A percentile compares a stretch with the other conserved stretches of the same genome.
Evolutionary conservation across 208 protist genomes (phyloP).

Genomic region (Herpetomonas samuelpessoai): DNA sequence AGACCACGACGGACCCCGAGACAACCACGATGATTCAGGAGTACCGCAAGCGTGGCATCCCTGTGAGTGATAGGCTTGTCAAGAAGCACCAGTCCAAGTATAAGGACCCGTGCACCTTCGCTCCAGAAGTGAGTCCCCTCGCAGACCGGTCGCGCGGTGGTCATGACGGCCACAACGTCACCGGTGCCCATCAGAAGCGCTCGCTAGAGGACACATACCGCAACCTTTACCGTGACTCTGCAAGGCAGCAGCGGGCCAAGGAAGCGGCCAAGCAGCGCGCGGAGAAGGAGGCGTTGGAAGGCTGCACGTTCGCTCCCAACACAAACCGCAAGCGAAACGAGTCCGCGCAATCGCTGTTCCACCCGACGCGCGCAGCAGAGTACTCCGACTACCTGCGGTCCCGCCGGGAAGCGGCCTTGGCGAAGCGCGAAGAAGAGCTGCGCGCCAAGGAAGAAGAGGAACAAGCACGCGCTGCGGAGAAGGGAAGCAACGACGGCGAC

Average conservation of each 20-base stretch:
- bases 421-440: constrained; percentile 24
- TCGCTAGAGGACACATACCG: constrained; percentile 11
- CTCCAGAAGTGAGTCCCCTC: constrained; percentile 42
- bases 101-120: constrained; percentile 70
- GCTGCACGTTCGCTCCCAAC: constrained; percentile 37
- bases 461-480: neutral
- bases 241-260: constrained; percentile 15
- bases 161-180: no score
- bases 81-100: constrained; percentile 65
- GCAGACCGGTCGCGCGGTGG: constrained; percentile 16
- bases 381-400: constrained; percentile 36
- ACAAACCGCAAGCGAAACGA: constrained; percentile 40
- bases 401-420: constrained; percentile 21
- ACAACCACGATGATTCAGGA: constrained; percentile 25
- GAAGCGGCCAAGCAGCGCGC: constrained; percentile 31
- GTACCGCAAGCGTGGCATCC: constrained; percentile 25
- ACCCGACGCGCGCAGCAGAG: constrained; percentile 36
- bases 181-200: no score
- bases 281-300: constrained; percentile 28
- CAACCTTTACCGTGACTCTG: constrained; percentile 32
- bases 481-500: neutral
- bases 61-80: constrained; percentile 31
- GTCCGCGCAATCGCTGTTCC: constrained; percentile 48
- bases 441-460: neutral
- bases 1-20: constrained; percentile 22